These are phyloP conservation scores for Pichia paraexigua DNA, from an alignment of 805 yeast genomes.

Conservation along the genomic window DNA sequence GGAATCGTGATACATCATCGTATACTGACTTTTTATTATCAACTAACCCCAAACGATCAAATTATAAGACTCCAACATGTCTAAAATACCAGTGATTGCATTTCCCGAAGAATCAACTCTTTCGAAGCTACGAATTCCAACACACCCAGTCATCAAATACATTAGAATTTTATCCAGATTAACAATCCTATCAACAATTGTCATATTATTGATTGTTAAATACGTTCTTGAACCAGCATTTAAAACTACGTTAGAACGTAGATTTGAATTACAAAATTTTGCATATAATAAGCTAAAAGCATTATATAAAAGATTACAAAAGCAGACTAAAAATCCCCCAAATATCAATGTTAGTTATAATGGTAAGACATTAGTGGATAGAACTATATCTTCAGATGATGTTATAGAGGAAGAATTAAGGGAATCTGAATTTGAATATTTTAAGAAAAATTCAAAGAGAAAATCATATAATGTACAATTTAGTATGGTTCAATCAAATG, in stretches of 20 bases:
- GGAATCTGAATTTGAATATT: background rate
- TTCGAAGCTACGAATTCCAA: background rate
- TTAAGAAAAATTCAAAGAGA: background rate
- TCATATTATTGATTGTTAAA: conserved; percentile 26
- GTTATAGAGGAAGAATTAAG: conserved; percentile 3
- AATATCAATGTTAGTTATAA: conserved; percentile 36
- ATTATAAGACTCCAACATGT: background rate
- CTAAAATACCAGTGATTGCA: conserved; percentile 21
- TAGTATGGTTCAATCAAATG: background rate
- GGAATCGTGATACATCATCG: no score
- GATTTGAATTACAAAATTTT: conserved; percentile 27
- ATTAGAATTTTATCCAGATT: conserved; percentile 26
- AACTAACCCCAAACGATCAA: background rate
- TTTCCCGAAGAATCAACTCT: conserved; percentile 27
- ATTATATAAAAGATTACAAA: conserved; percentile 23
- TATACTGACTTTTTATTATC: no score
- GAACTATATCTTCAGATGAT: conserved; percentile 23
- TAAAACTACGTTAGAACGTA: conserved; percentile 31
- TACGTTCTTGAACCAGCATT: conserved; percentile 35
- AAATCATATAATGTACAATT: background rate
- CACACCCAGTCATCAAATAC: conserved; percentile 22
- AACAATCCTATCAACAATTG: conserved; percentile 29
- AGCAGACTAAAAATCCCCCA: conserved; percentile 29
- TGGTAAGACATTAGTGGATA: conserved; percentile 30
- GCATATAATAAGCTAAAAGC: conserved; percentile 24